phyloP scores from a whole-genome alignment of 2,329 filamentous ascomycete genomes.

The Cladophialophora psammophila region DNA sequence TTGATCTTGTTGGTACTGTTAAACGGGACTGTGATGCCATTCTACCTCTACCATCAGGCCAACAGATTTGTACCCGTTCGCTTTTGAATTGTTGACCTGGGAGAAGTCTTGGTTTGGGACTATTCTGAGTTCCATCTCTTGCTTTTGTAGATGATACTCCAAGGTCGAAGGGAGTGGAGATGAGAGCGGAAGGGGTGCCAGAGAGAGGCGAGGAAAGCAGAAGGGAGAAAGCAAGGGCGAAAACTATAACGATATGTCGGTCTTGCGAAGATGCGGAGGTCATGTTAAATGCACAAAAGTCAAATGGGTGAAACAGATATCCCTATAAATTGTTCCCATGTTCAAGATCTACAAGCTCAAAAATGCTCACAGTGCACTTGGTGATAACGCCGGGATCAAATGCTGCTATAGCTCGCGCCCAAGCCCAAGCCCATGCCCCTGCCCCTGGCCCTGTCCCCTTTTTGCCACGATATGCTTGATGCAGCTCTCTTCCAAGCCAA shows the following conservation, averaged over 20 bases:
- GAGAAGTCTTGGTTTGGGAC: too few relatives aligned
- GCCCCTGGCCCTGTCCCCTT: constrained; percentile 17
- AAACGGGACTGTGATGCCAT: too few relatives aligned
- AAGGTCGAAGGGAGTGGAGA: too few relatives aligned
- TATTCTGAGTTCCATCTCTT: too few relatives aligned
- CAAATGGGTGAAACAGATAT: not conserved
- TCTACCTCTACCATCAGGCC: too few relatives aligned
- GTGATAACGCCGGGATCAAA: constrained; percentile 29
- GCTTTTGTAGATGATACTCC: too few relatives aligned
- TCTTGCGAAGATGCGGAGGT: not conserved
- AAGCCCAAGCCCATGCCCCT: not conserved
- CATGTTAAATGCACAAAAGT: not conserved
- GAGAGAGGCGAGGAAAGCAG: not conserved
- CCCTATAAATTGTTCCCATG: constrained; percentile 15
- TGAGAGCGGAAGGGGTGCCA: too few relatives aligned
- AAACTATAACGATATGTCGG: not conserved
- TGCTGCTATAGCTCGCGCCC: constrained; percentile 20
- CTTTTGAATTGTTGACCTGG: too few relatives aligned
- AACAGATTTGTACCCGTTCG: too few relatives aligned
- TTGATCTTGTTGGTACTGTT: too few relatives aligned
- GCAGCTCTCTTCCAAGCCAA: not conserved
- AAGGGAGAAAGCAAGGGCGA: not conserved
- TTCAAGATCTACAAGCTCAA: constrained; percentile 25
- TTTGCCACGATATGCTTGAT: constrained; percentile 22
- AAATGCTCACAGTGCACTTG: constrained; percentile 20